Percentiles rank a stretch among this genome's conserved stretches.
Evolutionary conservation across 1,139 yeast genomes (phyloP).

Genomic region (Saccharomyces hybrid): DNA sequence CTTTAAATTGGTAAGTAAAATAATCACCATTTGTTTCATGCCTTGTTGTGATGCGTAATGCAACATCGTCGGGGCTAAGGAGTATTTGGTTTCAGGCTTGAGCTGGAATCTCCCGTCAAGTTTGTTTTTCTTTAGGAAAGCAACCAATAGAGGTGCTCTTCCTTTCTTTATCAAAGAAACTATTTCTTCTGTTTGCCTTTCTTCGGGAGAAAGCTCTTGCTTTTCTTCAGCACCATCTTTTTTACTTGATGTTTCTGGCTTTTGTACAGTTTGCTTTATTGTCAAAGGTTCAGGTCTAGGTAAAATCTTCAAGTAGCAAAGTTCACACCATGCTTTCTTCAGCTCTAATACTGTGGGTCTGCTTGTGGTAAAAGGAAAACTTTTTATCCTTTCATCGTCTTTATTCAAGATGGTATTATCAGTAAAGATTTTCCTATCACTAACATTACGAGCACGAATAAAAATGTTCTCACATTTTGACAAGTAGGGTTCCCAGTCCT

Average conservation of each 20-base stretch:
- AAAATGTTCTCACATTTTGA: slow-evolving; percentile 61
- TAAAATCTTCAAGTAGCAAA: slow-evolving; percentile 52
- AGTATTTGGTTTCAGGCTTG: slow-evolving; percentile 46
- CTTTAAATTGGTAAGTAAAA: slow-evolving; percentile 54
- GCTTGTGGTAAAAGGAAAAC: slow-evolving; percentile 81
- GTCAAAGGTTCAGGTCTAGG: slow-evolving; percentile 47
- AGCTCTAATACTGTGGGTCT: slow-evolving; percentile 81
- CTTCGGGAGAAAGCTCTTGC: slow-evolving; percentile 22
- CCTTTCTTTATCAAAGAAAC: slow-evolving; percentile 58
- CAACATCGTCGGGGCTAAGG: slow-evolving; percentile 61
- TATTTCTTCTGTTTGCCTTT: slow-evolving; percentile 49
- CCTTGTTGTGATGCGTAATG: slow-evolving; percentile 74
- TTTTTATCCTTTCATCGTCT: slow-evolving; percentile 52
- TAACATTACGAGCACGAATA: slow-evolving; percentile 73
- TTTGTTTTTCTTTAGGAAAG: slow-evolving; percentile 53
- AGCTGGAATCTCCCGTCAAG: slow-evolving; percentile 46
- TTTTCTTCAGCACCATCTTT: slow-evolving; percentile 14
- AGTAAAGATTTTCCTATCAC: slow-evolving; percentile 56
- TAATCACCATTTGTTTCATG: slow-evolving; percentile 57
- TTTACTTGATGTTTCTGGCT: slow-evolving; percentile 8
- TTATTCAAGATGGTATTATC: slow-evolving; percentile 46
- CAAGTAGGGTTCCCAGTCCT: slow-evolving; percentile 56
- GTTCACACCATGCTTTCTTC: slow-evolving; percentile 75
- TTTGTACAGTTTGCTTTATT: slow-evolving; percentile 22
- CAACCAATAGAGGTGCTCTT: slow-evolving; percentile 65